Base-by-base conservation (phyloP, 306 rosid genomes). In the Vicia faba region DNA sequence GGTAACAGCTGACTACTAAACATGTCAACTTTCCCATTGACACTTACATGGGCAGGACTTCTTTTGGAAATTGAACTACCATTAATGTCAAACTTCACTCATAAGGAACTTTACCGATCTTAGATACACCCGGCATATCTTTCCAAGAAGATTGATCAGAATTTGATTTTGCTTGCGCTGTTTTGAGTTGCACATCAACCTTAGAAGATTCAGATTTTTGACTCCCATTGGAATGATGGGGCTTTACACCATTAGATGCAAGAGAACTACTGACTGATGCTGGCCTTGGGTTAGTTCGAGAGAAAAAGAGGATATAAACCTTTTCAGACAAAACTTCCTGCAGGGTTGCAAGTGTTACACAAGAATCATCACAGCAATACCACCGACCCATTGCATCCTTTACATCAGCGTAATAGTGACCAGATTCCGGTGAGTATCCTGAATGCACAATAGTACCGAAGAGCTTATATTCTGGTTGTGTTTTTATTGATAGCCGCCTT, bases 371-470 rank as follows among this genome's bases (percentile, higher is more conserved):
- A 83, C 99, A 90, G 79, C 99, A 82, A 81, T 86, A 95, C 99
- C 99, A 95, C 70, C 81, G 81, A 70, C 86, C 92, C 75, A 79
- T 79, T 40, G 96, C 97, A 82, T 95, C 99, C 99, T 95, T 95
- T 63, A 95, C 82, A 76, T 95, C 90, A 33, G 99, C 89, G 26
- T 90, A 95, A 84, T 95, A 95, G 75, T 95, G 99, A 76, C 99
- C 99, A 79, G 99, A 90, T 28, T 95, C 97, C 0, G 87, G 96
- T 41, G 99, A 95, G 76, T 83, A 86, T 72, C 99, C 99, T 19
- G 99, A 90, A 80, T 95, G 99, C 78, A 95, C 99, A 74, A 95
- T 84, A 44, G 97, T 88, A 63, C 99, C 99, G 75, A 91, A 90
- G 69, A 90, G 99, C 87, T 85, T 95, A 83, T 95, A 95, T 79